Evolutionary conservation across 140 eudicot genomes (phyloP), one percentile per base, ranked within the genome.

Genomic region (Bidens hawaiensis): DNA sequence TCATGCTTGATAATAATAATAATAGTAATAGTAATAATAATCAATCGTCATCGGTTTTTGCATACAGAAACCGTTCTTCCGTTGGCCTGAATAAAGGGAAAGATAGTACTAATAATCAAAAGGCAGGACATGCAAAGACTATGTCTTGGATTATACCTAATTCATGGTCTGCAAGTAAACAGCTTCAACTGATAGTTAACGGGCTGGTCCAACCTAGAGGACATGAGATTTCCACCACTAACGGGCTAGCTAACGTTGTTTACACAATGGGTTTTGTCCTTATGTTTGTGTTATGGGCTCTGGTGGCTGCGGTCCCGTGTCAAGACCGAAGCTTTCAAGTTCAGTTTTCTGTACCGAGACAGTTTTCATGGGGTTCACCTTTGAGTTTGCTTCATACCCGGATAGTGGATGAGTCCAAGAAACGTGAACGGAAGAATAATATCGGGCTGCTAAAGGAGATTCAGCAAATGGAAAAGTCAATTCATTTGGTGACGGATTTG

Each of bases 111-210:
- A 46, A 54, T 64, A 65, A 53, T 52, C 78, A 55, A 1, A 66
- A 72, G 5, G 22, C 84, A 19, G 91, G 88, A 1, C 95, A 89
- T 68, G 69, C 97, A 4, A 68, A 95, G 55, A 85, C 97, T 7
- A 70, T 83, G 24, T 89, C 97, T 47, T 89, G 97, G 97, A 89
- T 93, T 68, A 95, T 89, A 13, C 81, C 97, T 5, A 77, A 78
- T 40, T 65, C 85, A 36, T 89, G 97, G 97, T 89, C 97, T 15
- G 97, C 95, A 8, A 62, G 91, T 9, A 89, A 89, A 73, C 97
- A 89, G 65, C 95, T 89, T 64, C 95, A 89, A 16, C 68, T 71
- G 5, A 82, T 89, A 17, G 91, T 93, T 41, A 80, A 50, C 63
- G 74, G 67, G 54, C 60, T 89, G 48, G 65, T 74, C 46, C 84